phyloP scores from a whole-genome alignment of 768 basidiomycete species.

The Dacryopinax spathularia region DNA sequence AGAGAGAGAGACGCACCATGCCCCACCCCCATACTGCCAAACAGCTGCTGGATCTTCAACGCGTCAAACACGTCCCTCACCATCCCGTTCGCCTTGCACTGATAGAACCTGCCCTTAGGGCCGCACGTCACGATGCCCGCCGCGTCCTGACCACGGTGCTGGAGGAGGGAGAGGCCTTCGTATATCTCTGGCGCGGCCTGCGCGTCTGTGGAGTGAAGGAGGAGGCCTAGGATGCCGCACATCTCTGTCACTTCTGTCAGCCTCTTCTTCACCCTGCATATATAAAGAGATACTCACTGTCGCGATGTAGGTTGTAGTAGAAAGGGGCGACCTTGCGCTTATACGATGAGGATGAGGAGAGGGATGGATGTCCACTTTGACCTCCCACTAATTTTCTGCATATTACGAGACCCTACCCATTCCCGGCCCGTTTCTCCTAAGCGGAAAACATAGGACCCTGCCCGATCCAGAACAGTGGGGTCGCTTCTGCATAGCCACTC shows the following conservation, averaged over 20 bases:
- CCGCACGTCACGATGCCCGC: conserved; percentile 96
- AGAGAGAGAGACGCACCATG: conserved; percentile 48
- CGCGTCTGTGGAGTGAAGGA: conserved; percentile 60
- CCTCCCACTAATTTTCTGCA: not conserved
- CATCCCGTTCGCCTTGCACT: conserved; percentile 99
- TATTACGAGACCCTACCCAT: not conserved
- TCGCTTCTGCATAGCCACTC: not conserved
- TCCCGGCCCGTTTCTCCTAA: not conserved
- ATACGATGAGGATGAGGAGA: not conserved
- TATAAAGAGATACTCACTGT: conserved; percentile 1
- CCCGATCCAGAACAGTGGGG: no score
- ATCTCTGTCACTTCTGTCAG: conserved; percentile 28
- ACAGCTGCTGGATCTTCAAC: conserved; percentile 54
- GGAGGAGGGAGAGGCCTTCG: conserved; percentile 88
- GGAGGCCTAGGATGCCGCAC: conserved; percentile 87
- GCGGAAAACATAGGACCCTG: no score
- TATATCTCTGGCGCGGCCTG: conserved; percentile 78
- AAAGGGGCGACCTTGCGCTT: no score
- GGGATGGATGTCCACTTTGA: not conserved
- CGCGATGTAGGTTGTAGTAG: no score
- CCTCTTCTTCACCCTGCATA: not conserved
- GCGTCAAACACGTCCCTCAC: conserved; percentile 91
- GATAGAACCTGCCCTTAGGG: conserved; percentile 84
- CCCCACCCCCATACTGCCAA: conserved; percentile 94
- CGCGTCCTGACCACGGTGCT: conserved; percentile 96